Evolutionary conservation across 2,329 filamentous ascomycete genomes (phyloP), one percentile per base, ranked within the genome.

Genomic region (Bipolaris zeicola): DNA sequence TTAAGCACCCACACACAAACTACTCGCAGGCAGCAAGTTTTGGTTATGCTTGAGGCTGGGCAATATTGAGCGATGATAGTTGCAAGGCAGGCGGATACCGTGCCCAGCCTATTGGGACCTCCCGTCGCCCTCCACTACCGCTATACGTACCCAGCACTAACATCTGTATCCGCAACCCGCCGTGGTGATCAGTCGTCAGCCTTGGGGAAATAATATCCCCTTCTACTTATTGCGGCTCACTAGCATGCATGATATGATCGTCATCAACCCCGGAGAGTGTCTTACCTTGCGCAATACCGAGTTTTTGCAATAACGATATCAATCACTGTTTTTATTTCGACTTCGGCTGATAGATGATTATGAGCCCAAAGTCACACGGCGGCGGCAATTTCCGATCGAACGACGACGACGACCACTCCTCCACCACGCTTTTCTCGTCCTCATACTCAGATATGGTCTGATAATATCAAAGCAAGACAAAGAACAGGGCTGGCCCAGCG

Each of bases 221-320:
- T 38, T 16, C 16, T 16, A 38, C 38, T 37, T 41, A 36, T 52
- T 47, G 58, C 49, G 58, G 55, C 58, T 60, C 44, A 60, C 34
- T 20, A 49, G 26, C 42, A 28, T 33, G 37, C 42, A 42, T 43
- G 41, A 24, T 38, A 48, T 50, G 55, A 52, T 58, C 52, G 46
- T 46, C 51, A 52, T 38, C 26, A 31, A 47, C 41, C 55, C 46
- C 46, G 20, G 38, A 16, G 41, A 28, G 26, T 44, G 18, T 44
- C 37, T 48, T 50, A 16, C 37, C 33, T 43, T 53, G 13, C 31
- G 6, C 52, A 55, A 39, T 61, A 61, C 28, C 34, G 33, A 50
- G 58, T 26, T 61, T 61, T 61, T 24, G 55, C 55, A 37, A 50
- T 5, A 13, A 22, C 14, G 26, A 44, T 18, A 16, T 14, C 13